Percentiles rank a stretch among this genome's conserved stretches.
Conservation (phyloP, 768 basidiomycete genomes). For the Termitomyces sp. region DNA sequence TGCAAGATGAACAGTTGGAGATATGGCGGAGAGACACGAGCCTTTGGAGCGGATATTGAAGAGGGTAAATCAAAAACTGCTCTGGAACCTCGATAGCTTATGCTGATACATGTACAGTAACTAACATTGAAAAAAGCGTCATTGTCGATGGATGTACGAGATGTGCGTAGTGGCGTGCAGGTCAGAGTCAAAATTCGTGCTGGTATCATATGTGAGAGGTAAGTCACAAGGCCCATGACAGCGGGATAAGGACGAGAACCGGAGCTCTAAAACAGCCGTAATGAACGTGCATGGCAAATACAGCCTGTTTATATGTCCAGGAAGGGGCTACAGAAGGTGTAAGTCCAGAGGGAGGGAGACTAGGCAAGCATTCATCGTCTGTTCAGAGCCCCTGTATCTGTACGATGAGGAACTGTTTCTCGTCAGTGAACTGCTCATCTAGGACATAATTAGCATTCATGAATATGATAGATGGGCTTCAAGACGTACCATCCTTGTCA, state of each 20-base stretch:
- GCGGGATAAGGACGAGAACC: neutral
- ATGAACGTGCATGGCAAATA: neutral
- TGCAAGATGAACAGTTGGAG: neutral
- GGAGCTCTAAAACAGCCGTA: neutral
- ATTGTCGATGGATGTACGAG: constrained; percentile 1
- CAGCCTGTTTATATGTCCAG: neutral
- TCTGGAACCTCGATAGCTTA: neutral
- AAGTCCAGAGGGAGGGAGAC: neutral
- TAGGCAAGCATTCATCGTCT: neutral
- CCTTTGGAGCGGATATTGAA: neutral
- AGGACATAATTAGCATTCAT: neutral
- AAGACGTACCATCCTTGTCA: constrained; percentile 84
- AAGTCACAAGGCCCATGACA: neutral
- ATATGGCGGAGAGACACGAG: neutral
- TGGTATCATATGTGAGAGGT: constrained; percentile 6
- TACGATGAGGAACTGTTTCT: constrained; percentile 93
- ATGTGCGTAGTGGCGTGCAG: neutral
- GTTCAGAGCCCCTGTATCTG: constrained; percentile 77
- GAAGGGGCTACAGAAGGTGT: neutral
- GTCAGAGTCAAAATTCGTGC: constrained; percentile 5
- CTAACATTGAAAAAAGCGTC: constrained; percentile 2
- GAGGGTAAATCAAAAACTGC: neutral
- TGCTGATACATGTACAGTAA: constrained; percentile 7
- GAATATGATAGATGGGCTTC: neutral
- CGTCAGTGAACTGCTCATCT: constrained; percentile 98